phyloP scores from a whole-genome alignment of 2,329 filamentous ascomycete genomes.

The Lachnellula occidentalis region DNA sequence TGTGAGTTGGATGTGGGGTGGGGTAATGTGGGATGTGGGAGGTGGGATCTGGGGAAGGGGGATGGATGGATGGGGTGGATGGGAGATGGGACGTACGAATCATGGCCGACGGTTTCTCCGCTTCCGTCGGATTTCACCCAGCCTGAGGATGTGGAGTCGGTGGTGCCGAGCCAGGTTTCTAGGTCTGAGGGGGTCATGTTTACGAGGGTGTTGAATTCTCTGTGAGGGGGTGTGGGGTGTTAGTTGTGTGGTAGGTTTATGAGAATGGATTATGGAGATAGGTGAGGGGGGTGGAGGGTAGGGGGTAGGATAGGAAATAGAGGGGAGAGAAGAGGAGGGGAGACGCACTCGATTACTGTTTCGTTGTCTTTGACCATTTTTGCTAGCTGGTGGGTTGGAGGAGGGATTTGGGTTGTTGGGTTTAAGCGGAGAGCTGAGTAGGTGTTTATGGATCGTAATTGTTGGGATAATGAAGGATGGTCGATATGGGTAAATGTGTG shows the following conservation, averaged over 20 bases:
- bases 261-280: no score
- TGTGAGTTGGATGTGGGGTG: no score
- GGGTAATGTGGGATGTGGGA: no score
- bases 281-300: background rate
- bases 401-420: no score
- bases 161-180: constrained; percentile 53
- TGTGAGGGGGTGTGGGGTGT: constrained; percentile 21
- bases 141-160: constrained; percentile 52
- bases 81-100: constrained; percentile 34
- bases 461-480: no score
- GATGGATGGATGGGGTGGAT: background rate
- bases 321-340: no score
- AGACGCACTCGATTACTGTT: constrained; percentile 42
- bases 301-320: background rate
- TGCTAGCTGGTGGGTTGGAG: background rate
- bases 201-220: constrained; percentile 61
- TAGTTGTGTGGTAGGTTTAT: no score
- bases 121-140: constrained; percentile 53
- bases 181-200: constrained; percentile 60
- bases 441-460: no score
- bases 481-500: no score
- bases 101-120: constrained; percentile 59
- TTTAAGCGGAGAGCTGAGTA: background rate
- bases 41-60: no score
- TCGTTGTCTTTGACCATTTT: constrained; percentile 46